These are phyloP conservation scores for Nicotiana obtusifolia DNA, from an alignment of 257 asterid species.

Conservation along the genomic window DNA sequence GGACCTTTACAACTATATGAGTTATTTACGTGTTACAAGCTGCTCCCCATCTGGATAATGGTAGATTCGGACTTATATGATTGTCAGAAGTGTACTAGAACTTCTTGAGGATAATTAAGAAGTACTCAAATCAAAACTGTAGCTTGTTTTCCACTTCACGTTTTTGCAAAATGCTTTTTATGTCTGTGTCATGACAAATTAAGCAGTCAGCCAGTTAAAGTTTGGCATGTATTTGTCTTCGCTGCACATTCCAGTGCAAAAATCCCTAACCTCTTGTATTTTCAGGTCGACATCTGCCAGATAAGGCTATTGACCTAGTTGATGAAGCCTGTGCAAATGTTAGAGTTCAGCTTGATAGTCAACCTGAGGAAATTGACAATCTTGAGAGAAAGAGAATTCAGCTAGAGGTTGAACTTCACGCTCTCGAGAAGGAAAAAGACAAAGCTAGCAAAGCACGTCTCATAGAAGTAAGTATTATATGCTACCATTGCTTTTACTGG, in stretches of 20 bases:
- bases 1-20: too few species aligned
- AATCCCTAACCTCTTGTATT: not conserved
- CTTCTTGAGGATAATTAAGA: too few species aligned
- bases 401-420: conserved; percentile 64
- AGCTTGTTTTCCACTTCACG: too few species aligned
- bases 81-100: too few species aligned
- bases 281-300: conserved; percentile 65
- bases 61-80: too few species aligned
- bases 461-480: conserved; percentile 36
- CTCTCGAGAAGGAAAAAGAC: conserved; percentile 80
- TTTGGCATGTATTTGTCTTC: not conserved
- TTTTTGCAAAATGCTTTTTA: too few species aligned
- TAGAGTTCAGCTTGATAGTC: conserved; percentile 75
- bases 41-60: too few species aligned
- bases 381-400: conserved; percentile 69
- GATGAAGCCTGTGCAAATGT: conserved; percentile 80
- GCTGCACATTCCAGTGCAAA: not conserved
- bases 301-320: conserved; percentile 66
- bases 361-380: conserved; percentile 67
- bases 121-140: too few species aligned
- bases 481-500: not conserved
- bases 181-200: too few species aligned
- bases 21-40: too few species aligned
- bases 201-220: not conserved
- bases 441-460: conserved; percentile 78